Evolutionary conservation across 2,329 filamentous ascomycete genomes (phyloP).

Genomic region (Chaetomium globosum): DNA sequence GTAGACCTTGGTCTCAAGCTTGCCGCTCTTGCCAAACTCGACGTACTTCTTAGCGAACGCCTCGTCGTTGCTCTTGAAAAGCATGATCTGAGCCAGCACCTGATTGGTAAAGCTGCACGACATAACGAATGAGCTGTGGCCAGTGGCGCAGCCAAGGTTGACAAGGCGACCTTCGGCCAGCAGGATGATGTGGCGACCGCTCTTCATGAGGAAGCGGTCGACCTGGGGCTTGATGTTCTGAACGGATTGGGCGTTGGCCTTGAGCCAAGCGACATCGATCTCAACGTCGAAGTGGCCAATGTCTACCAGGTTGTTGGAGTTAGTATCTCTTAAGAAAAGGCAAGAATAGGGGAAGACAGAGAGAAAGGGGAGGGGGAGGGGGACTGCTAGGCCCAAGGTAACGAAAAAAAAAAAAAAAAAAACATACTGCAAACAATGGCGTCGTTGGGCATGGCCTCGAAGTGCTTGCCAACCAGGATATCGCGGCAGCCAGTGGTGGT

Average conservation of each 20-base stretch:
- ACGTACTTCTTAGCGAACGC: conserved; percentile 91
- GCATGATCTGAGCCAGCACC: conserved; percentile 97
- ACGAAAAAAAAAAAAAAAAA: conserved; percentile 39
- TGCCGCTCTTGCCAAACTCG: conserved; percentile 90
- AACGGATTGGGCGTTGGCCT: conserved; percentile 89
- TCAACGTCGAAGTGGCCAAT: conserved; percentile 99
- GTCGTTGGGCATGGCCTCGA: conserved; percentile 94
- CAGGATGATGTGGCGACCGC: conserved; percentile 95
- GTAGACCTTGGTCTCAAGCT: conserved; percentile 91
- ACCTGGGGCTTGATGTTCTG: conserved; percentile 99
- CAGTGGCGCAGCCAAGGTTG: conserved; percentile 98
- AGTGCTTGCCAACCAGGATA: conserved; percentile 89
- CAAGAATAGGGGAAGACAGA: no score
- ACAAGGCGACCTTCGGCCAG: conserved; percentile 97
- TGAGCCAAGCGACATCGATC: conserved; percentile 99
- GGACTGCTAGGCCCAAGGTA: not conserved
- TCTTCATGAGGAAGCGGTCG: conserved; percentile 94
- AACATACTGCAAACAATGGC: conserved; percentile 95
- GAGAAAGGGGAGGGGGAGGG: no score
- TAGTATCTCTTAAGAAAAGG: conserved; percentile 14
- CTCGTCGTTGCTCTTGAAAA: conserved; percentile 90
- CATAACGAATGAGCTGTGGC: conserved; percentile 99
- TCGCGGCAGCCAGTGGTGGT: conserved; percentile 99
- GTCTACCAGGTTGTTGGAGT: conserved; percentile 53
- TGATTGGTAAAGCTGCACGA: conserved; percentile 99